A percentile compares a stretch with the other conserved stretches of the same genome.
Evolutionary conservation across 495 filamentous ascomycete genomes (phyloP).

Genomic region (Neurospora cerealis): DNA sequence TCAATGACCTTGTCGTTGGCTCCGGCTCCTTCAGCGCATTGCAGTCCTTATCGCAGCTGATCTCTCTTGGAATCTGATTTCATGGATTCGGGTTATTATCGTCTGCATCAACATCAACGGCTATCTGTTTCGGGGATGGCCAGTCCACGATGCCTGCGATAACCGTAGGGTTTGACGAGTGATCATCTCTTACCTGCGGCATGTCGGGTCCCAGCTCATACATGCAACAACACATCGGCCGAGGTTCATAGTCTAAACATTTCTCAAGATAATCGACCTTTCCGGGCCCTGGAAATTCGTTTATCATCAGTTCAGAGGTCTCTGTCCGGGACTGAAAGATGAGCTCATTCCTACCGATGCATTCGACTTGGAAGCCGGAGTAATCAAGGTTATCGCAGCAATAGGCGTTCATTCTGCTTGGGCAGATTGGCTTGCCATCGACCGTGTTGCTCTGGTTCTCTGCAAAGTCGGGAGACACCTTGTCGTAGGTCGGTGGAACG

Average conservation of each 20-base stretch:
- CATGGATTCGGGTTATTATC: background rate
- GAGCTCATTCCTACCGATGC: background rate
- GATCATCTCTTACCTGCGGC: background rate
- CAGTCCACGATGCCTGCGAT: background rate
- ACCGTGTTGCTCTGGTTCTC: background rate
- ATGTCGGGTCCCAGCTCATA: background rate
- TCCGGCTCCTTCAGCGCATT: background rate
- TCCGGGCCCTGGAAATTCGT: slow-evolving; percentile 3
- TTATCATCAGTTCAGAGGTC: background rate
- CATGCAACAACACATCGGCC: slow-evolving; percentile 11
- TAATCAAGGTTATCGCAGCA: background rate
- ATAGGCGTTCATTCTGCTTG: background rate
- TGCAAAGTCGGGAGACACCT: background rate
- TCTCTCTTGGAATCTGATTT: background rate
- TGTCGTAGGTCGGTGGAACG: background rate
- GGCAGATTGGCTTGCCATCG: background rate
- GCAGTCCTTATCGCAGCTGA: slow-evolving; percentile 7
- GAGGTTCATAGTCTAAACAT: slow-evolving; percentile 3
- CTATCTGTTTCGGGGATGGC: background rate
- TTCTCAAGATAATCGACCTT: slow-evolving; percentile 3
- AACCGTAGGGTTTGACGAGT: background rate
- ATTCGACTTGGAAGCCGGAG: background rate
- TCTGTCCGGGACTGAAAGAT: background rate
- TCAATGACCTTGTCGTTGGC: background rate
- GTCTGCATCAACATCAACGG: background rate